Evolutionary conservation across 2,329 filamentous ascomycete genomes (phyloP), one percentile per base, ranked within the genome.

Genomic region (Pseudogymnoascus sp.): DNA sequence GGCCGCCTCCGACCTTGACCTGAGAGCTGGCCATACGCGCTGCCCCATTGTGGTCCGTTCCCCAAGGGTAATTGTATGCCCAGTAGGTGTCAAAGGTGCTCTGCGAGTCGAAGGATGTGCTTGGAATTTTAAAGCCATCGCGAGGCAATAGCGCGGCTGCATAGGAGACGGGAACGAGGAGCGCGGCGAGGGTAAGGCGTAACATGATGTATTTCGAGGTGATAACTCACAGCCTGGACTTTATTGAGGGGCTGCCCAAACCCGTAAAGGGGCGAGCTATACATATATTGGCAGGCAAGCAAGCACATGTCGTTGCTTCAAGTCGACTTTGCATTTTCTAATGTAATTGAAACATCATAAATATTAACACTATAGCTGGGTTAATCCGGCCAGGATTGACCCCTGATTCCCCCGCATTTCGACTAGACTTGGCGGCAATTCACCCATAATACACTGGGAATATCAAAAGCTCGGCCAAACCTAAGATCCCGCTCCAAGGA

Each of bases 31-130:
- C 69, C 81, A 84, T 84, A 35, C 80, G 79, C 0, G 81, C 81
- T 0, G 75, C 78, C 39, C 81, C 81, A 66, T 84, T 84, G 71
- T 84, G 81, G 65, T 80, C 78, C 16, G 75, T 78, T 20, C 81
- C 81, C 81, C 81, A 82, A 2, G 80, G 81, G 66, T 84, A 84
- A 64, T 79, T 76, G 70, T 80, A 80, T 60, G 69, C 70, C 73
- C 80, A 84, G 70, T 79, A 74, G 4, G 70, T 65, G 61, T 76
- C 72, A 60, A 79, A 77, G 65, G 69, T 65, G 47, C 71, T 43
- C 60, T 73, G 72, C 0, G 72, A 73, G 66, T 73, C 67, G 67
- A 77, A 76, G 62, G 70, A 73, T 11, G 71, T 73, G 8, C 61
- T 69, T 1, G 75, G 75, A 62, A 77, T 77, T 47, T 47, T 47